phyloP scores from a whole-genome alignment of 2,329 filamentous ascomycete genomes.

The Didymella glomerata region DNA sequence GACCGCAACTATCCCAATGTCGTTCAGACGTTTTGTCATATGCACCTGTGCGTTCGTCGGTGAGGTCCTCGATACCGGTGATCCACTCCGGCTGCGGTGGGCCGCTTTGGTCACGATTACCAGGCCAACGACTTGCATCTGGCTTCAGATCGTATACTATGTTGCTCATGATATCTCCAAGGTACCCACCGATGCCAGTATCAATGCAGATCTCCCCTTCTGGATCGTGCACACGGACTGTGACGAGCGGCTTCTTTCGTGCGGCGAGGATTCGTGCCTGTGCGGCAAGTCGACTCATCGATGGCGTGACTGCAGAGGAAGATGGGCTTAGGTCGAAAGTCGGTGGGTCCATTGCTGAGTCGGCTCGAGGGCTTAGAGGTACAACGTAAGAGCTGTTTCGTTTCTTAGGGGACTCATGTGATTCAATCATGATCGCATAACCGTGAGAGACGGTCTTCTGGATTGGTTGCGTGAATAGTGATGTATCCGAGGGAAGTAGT shows the following conservation, averaged over 20 bases:
- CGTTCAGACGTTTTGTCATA: constrained; percentile 7
- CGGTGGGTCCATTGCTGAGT: constrained; percentile 32
- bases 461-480: constrained; percentile 19
- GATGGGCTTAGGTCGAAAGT: constrained; percentile 15
- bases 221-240: constrained; percentile 63
- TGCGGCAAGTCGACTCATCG: constrained; percentile 70
- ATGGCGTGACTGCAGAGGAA: constrained; percentile 42
- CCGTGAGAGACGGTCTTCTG: constrained; percentile 11
- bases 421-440: constrained; percentile 4
- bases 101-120: constrained; percentile 23
- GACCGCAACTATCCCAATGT: constrained; percentile 29
- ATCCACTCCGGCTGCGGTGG: constrained; percentile 35
- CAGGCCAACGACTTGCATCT: constrained; percentile 50
- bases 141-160: constrained; percentile 69
- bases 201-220: constrained; percentile 61
- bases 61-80: constrained; percentile 36
- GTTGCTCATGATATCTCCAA: constrained; percentile 66
- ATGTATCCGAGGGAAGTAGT: constrained; percentile 55
- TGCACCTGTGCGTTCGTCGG: constrained; percentile 22
- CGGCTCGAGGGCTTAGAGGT: constrained; percentile 26
- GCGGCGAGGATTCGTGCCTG: constrained; percentile 71
- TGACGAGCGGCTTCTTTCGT: constrained; percentile 62
- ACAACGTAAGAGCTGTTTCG: constrained; percentile 2
- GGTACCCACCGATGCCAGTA: constrained; percentile 66
- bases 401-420: constrained; percentile 1